phyloP scores from a whole-genome alignment of 305 asterid genomes.

The Striga hermonthica region DNA sequence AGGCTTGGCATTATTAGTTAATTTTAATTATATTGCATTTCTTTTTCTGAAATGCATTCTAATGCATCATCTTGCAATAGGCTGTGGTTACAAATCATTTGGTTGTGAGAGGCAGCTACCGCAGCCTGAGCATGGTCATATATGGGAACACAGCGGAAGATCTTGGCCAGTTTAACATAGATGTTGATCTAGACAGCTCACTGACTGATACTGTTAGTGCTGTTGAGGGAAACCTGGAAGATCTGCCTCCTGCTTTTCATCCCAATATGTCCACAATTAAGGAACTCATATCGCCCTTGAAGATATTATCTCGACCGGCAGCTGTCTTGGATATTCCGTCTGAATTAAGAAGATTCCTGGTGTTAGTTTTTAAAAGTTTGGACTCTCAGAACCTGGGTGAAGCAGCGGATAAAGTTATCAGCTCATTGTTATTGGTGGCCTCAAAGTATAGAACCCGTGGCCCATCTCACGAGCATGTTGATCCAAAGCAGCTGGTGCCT shows the following conservation, averaged over 20 bases:
- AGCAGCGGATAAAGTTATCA: constrained; percentile 51
- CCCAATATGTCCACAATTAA: constrained; percentile 55
- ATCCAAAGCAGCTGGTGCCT: constrained; percentile 35
- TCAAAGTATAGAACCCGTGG: constrained; percentile 45
- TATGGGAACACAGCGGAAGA: constrained; percentile 95
- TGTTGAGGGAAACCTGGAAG: constrained; percentile 86
- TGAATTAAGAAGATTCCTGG: constrained; percentile 56
- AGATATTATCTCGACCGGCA: constrained; percentile 51
- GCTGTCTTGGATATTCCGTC: constrained; percentile 53
- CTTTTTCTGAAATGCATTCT: constrained; percentile 20
- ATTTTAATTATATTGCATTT: constrained; percentile 18
- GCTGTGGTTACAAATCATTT: constrained; percentile 85
- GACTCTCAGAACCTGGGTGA: constrained; percentile 48
- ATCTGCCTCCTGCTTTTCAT: constrained; percentile 86
- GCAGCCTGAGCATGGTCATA: constrained; percentile 92
- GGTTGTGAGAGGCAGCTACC: constrained; percentile 96
- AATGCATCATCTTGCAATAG: constrained; percentile 45
- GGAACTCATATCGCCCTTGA: constrained; percentile 66
- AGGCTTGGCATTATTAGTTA: constrained; percentile 20
- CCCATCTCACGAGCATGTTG: constrained; percentile 35
- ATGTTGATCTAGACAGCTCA: constrained; percentile 84
- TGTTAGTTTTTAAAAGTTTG: constrained; percentile 49
- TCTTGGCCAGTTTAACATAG: constrained; percentile 91
- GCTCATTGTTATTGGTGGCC: constrained; percentile 57
- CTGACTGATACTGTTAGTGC: constrained; percentile 67